Conservation (phyloP, 345 rosid genomes). For the Hypericum androsaemum region DNA sequence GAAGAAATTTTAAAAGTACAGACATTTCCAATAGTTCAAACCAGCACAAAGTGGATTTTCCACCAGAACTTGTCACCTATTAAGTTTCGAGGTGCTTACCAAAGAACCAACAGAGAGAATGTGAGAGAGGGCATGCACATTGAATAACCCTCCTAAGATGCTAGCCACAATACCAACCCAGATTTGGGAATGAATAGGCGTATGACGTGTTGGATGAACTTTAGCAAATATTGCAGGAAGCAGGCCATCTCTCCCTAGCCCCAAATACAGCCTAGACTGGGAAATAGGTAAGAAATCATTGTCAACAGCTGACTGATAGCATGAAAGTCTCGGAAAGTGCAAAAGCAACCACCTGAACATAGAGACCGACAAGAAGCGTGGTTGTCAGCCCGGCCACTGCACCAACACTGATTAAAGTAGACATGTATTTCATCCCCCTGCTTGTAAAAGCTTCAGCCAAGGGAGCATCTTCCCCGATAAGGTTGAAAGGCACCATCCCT, state of each 20-base stretch:
- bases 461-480: constrained; percentile 87
- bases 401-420: constrained; percentile 72
- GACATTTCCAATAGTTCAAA: background rate
- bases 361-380: constrained; percentile 86
- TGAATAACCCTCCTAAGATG: constrained; percentile 68
- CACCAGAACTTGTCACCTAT: background rate
- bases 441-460: constrained; percentile 72
- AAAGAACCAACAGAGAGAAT: constrained; percentile 92
- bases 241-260: constrained; percentile 92
- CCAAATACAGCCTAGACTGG: constrained; percentile 90
- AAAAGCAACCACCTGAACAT: constrained; percentile 69
- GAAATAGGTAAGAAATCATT: constrained; percentile 20
- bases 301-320: constrained; percentile 8
- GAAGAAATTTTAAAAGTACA: no score
- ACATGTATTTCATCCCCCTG: constrained; percentile 74
- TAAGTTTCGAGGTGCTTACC: constrained; percentile 38
- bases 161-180: constrained; percentile 90
- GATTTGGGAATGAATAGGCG: constrained; percentile 87
- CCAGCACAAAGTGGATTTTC: background rate
- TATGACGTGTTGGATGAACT: constrained; percentile 68
- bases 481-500: constrained; percentile 82
- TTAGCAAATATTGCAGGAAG: constrained; percentile 79
- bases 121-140: constrained; percentile 72
- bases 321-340: constrained; percentile 3
- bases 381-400: constrained; percentile 98